A percentile compares a stretch with the other conserved stretches of the same genome.
These are phyloP conservation scores for Dalbergia cochinchinensis DNA, from an alignment of 306 rosid genomes.

Conservation along the genomic window DNA sequence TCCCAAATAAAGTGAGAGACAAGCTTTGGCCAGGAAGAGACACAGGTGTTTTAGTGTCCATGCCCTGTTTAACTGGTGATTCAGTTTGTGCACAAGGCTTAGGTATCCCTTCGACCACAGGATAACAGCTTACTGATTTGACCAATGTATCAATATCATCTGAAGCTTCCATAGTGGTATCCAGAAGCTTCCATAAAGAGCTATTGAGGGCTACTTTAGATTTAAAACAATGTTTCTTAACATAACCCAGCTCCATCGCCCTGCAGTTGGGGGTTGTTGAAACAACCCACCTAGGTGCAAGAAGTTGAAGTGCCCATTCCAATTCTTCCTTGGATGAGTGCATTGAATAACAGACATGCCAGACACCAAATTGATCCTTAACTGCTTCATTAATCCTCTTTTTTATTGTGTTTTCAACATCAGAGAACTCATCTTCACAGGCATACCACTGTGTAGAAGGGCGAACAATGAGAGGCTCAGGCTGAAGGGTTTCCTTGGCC, in stretches of 20 bases:
- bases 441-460: constrained; percentile 92
- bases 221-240: constrained; percentile 65
- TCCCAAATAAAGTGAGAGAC: constrained; percentile 77
- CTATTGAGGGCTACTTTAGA: constrained; percentile 51
- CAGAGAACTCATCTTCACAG: constrained; percentile 56
- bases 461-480: constrained; percentile 77
- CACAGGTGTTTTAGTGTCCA: constrained; percentile 41
- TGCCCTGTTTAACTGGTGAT: constrained; percentile 48
- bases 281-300: constrained; percentile 88
- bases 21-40: constrained; percentile 55
- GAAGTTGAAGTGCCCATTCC: constrained; percentile 85
- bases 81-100: constrained; percentile 51
- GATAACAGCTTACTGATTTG: constrained; percentile 44
- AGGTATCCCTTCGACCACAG: constrained; percentile 50
- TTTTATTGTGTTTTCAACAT: constrained; percentile 54
- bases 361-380: constrained; percentile 78
- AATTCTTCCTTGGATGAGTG: constrained; percentile 88
- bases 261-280: constrained; percentile 85
- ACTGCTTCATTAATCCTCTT: constrained; percentile 68
- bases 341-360: constrained; percentile 88
- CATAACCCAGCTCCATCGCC: constrained; percentile 77
- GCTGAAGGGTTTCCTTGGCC: constrained; percentile 57
- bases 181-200: constrained; percentile 70
- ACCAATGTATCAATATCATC: constrained; percentile 39
- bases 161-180: constrained; percentile 54